A percentile compares a stretch with the other conserved stretches of the same genome.
These are phyloP conservation scores for Artemisia argyi DNA, from an alignment of 129 eudicot species.

Conservation along the genomic window DNA sequence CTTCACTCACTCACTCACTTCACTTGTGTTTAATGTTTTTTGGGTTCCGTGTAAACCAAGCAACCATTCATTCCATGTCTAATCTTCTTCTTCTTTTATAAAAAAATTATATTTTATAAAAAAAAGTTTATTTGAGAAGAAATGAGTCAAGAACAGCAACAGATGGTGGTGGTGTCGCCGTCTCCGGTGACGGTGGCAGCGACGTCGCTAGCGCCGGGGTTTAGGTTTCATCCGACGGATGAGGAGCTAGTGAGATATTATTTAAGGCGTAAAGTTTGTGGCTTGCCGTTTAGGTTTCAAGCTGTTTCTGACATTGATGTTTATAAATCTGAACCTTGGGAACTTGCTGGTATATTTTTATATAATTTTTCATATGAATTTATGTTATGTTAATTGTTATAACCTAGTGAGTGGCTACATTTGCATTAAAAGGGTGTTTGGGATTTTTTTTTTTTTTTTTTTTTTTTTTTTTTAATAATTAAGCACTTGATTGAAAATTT, in stretches of 20 bases:
- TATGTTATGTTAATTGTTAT: not conserved
- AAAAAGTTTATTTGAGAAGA: not conserved
- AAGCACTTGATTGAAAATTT: too few relatives aligned
- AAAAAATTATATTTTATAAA: too few relatives aligned
- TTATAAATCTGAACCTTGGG: slow-evolving; percentile 92
- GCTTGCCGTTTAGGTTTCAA: slow-evolving; percentile 67
- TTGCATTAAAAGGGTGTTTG: too few relatives aligned
- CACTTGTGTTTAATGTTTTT: slow-evolving; percentile 13
- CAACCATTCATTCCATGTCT: slow-evolving; percentile 36
- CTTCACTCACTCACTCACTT: slow-evolving; percentile 6
- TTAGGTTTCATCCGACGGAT: slow-evolving; percentile 90
- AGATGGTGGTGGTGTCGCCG: slow-evolving; percentile 24
- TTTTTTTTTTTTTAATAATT: too few relatives aligned
- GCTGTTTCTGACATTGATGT: slow-evolving; percentile 81
- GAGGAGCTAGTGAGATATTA: slow-evolving; percentile 82
- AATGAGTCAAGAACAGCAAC: slow-evolving; percentile 51
- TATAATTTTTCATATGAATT: not conserved
- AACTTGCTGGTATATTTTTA: slow-evolving; percentile 58
- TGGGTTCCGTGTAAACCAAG: slow-evolving; percentile 96
- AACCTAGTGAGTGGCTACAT: too few relatives aligned
- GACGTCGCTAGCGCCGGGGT: slow-evolving; percentile 73
- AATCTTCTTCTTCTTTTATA: not conserved
- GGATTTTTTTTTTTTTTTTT: not conserved
- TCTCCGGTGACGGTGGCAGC: slow-evolving; percentile 32
- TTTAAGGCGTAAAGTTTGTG: slow-evolving; percentile 70